Evolutionary conservation across 2,329 filamentous ascomycete genomes (phyloP).

Genomic region (Xylariaceae sp.): DNA sequence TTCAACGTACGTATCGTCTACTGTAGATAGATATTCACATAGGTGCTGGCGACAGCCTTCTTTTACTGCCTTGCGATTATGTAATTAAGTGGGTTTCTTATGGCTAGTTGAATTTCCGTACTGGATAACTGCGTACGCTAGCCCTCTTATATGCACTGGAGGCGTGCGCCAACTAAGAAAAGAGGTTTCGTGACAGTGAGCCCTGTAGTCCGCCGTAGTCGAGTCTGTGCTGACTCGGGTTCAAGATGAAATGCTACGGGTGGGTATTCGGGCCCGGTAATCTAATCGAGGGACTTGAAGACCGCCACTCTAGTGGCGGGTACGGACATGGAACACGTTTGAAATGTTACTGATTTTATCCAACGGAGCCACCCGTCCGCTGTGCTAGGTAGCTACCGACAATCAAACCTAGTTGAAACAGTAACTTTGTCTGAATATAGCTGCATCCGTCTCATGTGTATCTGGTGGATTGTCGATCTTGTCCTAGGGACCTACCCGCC

Average conservation of each 20-base stretch:
- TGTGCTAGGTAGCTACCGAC: not conserved
- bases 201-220: no score
- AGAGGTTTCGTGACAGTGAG: no score
- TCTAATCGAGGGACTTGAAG: not conserved
- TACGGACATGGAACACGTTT: not conserved
- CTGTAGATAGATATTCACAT: no score
- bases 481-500: constrained; percentile 7
- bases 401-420: not conserved
- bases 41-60: no score
- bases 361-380: constrained; percentile 6
- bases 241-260: not conserved
- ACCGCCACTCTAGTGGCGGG: not conserved
- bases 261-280: no score
- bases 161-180: no score
- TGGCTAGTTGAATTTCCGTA: no score
- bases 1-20: no score
- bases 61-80: no score
- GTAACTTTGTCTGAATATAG: not conserved
- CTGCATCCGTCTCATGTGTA: not conserved
- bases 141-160: no score
- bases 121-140: no score
- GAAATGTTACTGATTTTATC: constrained; percentile 8
- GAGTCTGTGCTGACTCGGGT: not conserved
- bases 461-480: constrained; percentile 7
- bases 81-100: no score